These are phyloP conservation scores for Aspergillus hiratsukae DNA, from an alignment of 2,329 filamentous ascomycete genomes.

Conservation along the genomic window DNA sequence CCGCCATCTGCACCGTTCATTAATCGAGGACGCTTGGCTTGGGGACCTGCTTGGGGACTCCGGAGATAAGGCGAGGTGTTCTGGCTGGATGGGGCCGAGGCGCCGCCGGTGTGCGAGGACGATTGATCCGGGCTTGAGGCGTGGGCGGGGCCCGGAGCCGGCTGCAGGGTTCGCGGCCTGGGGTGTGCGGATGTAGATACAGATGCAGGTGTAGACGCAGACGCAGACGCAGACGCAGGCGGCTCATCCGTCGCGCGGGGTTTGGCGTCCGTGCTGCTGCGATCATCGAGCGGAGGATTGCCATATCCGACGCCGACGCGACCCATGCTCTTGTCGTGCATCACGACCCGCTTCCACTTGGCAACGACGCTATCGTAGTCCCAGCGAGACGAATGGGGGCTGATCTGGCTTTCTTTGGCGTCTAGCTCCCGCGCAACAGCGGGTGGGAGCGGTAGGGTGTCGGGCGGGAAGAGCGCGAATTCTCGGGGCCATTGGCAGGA, in stretches of 20 bases:
- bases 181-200: not conserved
- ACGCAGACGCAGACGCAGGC: not conserved
- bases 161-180: constrained; percentile 11
- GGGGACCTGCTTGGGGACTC: constrained; percentile 17
- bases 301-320: constrained; percentile 29
- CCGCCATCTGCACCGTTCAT: constrained; percentile 25
- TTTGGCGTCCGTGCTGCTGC: constrained; percentile 6
- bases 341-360: constrained; percentile 47
- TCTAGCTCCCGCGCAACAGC: constrained; percentile 37
- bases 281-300: constrained; percentile 17
- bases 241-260: constrained; percentile 8
- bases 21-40: constrained; percentile 32
- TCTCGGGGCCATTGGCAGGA: constrained; percentile 47
- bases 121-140: constrained; percentile 26
- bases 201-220: not conserved
- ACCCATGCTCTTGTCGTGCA: constrained; percentile 43
- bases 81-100: constrained; percentile 24
- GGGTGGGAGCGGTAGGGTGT: constrained; percentile 38
- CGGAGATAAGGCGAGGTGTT: constrained; percentile 28
- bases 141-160: constrained; percentile 11
- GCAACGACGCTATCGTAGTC: constrained; percentile 46
- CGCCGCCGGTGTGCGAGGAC: constrained; percentile 13
- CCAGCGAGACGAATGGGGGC: constrained; percentile 37
- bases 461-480: constrained; percentile 46
- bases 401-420: constrained; percentile 31